Percentiles rank a stretch among this genome's conserved stretches.
Evolutionary conservation across 2,329 filamentous ascomycete species (phyloP).

Genomic region (Paecilomyces dactylethromorphus): DNA sequence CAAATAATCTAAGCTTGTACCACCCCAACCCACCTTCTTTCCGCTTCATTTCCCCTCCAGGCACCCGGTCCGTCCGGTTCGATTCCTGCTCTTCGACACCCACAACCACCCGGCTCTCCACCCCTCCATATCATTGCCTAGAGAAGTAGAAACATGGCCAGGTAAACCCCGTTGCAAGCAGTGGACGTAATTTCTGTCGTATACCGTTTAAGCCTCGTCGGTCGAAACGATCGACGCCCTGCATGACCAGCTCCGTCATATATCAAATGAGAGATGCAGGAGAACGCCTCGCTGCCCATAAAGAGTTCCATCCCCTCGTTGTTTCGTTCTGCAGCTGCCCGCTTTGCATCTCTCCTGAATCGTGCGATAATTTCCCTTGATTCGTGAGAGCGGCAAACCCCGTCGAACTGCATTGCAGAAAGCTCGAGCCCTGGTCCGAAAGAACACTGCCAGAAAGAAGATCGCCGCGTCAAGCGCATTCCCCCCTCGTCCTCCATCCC

Average conservation of each 20-base stretch:
- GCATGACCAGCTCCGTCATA: slow-evolving; percentile 38
- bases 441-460: background rate
- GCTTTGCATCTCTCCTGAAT: slow-evolving; percentile 1
- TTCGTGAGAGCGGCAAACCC: slow-evolving; percentile 2
- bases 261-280: slow-evolving; percentile 40
- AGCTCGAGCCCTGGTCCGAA: slow-evolving; percentile 5
- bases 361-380: slow-evolving; percentile 8
- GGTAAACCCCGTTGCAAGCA: slow-evolving; percentile 4
- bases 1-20: slow-evolving; percentile 11
- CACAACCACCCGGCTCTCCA: slow-evolving; percentile 8
- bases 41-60: slow-evolving; percentile 13
- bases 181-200: slow-evolving; percentile 20
- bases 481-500: background rate
- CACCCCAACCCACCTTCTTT: slow-evolving; percentile 13
- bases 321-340: slow-evolving; percentile 10
- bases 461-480: background rate
- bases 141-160: slow-evolving; percentile 1
- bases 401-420: background rate
- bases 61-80: slow-evolving; percentile 12
- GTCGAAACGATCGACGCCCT: slow-evolving; percentile 36
- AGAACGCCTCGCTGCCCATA: slow-evolving; percentile 28
- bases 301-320: slow-evolving; percentile 24
- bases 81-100: slow-evolving; percentile 9
- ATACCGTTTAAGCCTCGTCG: slow-evolving; percentile 26
- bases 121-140: slow-evolving; percentile 2